Percentiles rank a stretch among this genome's conserved stretches.
These are phyloP conservation scores for Diophrys appendiculata DNA, from an alignment of 73 alveolate genomes.

Conservation along the genomic window DNA sequence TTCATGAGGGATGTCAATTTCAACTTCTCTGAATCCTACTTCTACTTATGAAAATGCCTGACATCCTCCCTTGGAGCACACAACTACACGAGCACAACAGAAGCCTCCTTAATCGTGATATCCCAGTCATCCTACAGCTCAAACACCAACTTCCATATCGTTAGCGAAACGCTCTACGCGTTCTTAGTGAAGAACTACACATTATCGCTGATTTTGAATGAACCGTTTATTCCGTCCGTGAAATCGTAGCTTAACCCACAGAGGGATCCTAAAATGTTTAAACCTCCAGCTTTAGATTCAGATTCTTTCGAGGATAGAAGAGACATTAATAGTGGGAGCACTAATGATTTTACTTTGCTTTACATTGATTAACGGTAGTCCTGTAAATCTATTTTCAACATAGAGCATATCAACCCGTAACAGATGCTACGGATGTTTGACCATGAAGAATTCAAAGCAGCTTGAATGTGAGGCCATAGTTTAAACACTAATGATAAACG, in stretches of 20 bases:
- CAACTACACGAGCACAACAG: constrained; percentile 58
- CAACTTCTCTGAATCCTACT: constrained; percentile 46
- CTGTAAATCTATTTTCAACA: constrained; percentile 61
- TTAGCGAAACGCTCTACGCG: constrained; percentile 38
- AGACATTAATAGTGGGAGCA: constrained; percentile 50
- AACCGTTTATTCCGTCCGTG: constrained; percentile 6
- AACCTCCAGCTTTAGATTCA: constrained; percentile 75
- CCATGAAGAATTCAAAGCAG: constrained; percentile 66
- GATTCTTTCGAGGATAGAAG: constrained; percentile 62
- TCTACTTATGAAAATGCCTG: constrained; percentile 46
- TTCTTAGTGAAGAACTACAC: constrained; percentile 64
- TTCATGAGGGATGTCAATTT: constrained; percentile 27
- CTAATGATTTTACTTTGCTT: constrained; percentile 36
- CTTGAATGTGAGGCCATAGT: constrained; percentile 62
- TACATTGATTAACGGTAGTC: constrained; percentile 12
- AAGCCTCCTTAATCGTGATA: constrained; percentile 72
- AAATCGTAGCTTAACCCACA: constrained; percentile 72
- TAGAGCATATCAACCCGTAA: constrained; percentile 71
- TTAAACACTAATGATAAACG: constrained; percentile 62
- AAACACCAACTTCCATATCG: constrained; percentile 69
- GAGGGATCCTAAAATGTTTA: constrained; percentile 68
- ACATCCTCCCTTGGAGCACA: constrained; percentile 74
- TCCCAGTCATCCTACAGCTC: constrained; percentile 77
- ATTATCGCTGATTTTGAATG: constrained; percentile 43
- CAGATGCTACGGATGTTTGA: constrained; percentile 69